A percentile compares a stretch with the other conserved stretches of the same genome.
Evolutionary conservation across 805 yeast genomes (phyloP).

Genomic region (Pichia thaimueangensis): DNA sequence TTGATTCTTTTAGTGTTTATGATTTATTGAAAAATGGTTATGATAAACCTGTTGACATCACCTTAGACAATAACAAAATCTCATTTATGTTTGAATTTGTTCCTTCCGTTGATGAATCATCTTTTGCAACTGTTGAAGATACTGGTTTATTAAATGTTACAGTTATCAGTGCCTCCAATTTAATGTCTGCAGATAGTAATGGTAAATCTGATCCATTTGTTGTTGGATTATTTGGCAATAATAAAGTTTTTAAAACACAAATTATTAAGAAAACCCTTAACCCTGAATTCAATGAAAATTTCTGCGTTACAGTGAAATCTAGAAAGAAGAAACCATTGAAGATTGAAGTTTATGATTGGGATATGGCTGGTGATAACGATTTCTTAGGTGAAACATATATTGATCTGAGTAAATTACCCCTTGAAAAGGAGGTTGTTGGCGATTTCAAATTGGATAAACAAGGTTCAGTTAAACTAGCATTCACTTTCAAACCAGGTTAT

Average conservation of each 20-base stretch:
- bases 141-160: slow-evolving; percentile 59
- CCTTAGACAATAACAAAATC: slow-evolving; percentile 34
- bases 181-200: slow-evolving; percentile 58
- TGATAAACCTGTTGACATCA: slow-evolving; percentile 39
- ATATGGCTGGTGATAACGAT: slow-evolving; percentile 64
- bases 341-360: slow-evolving; percentile 67
- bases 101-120: slow-evolving; percentile 53
- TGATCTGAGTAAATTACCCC: slow-evolving; percentile 45
- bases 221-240: slow-evolving; percentile 46
- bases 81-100: slow-evolving; percentile 49
- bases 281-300: slow-evolving; percentile 72
- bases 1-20: slow-evolving; percentile 41
- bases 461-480: slow-evolving; percentile 51
- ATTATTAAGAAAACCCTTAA: slow-evolving; percentile 58
- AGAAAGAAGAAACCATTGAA: slow-evolving; percentile 47
- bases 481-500: slow-evolving; percentile 58
- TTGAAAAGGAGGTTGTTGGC: slow-evolving; percentile 36
- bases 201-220: slow-evolving; percentile 76
- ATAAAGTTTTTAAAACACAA: slow-evolving; percentile 50
- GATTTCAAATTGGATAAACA: slow-evolving; percentile 51
- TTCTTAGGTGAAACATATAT: slow-evolving; percentile 46
- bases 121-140: slow-evolving; percentile 54
- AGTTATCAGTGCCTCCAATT: slow-evolving; percentile 46
- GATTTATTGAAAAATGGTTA: slow-evolving; percentile 49
- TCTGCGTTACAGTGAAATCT: slow-evolving; percentile 55